Percentiles rank a stretch among this genome's conserved stretches.
phyloP scores from a whole-genome alignment of 768 basidiomycete genomes.

The Leccinellum albellum region DNA sequence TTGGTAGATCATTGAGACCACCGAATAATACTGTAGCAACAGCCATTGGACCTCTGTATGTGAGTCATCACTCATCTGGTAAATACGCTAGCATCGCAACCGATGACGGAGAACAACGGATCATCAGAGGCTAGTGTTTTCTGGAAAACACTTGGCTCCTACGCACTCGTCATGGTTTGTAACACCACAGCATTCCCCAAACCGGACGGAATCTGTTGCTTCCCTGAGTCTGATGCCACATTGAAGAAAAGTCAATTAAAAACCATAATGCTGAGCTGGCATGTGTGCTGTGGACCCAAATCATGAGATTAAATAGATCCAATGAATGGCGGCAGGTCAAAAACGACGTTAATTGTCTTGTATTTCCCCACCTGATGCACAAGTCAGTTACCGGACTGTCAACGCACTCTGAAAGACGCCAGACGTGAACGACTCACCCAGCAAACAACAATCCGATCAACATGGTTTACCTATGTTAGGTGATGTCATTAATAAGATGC shows the following conservation, averaged over 20 bases:
- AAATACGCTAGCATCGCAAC: constrained; percentile 56
- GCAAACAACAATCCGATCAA: constrained; percentile 51
- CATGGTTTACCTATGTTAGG: constrained; percentile 24
- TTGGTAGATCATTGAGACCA: constrained; percentile 42
- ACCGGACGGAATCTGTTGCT: constrained; percentile 42
- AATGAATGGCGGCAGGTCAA: constrained; percentile 48
- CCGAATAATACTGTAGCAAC: constrained; percentile 58
- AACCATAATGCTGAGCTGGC: constrained; percentile 51
- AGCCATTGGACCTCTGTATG: constrained; percentile 41
- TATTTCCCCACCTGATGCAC: constrained; percentile 55
- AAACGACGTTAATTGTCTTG: constrained; percentile 43
- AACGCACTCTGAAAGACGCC: not conserved
- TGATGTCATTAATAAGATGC: not conserved
- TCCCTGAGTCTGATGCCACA: constrained; percentile 4
- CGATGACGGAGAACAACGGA: constrained; percentile 15
- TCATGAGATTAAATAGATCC: constrained; percentile 40
- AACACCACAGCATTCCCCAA: constrained; percentile 64
- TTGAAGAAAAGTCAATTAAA: not conserved
- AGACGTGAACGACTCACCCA: constrained; percentile 30
- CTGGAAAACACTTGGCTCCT: not conserved
- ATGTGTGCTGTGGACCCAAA: constrained; percentile 40
- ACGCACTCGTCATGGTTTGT: constrained; percentile 56
- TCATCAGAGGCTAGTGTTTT: constrained; percentile 3
- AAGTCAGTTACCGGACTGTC: constrained; percentile 33
- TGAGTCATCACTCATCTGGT: constrained; percentile 36